phyloP scores from a whole-genome alignment of 768 basidiomycete genomes.

The Lyophyllum decastes region DNA sequence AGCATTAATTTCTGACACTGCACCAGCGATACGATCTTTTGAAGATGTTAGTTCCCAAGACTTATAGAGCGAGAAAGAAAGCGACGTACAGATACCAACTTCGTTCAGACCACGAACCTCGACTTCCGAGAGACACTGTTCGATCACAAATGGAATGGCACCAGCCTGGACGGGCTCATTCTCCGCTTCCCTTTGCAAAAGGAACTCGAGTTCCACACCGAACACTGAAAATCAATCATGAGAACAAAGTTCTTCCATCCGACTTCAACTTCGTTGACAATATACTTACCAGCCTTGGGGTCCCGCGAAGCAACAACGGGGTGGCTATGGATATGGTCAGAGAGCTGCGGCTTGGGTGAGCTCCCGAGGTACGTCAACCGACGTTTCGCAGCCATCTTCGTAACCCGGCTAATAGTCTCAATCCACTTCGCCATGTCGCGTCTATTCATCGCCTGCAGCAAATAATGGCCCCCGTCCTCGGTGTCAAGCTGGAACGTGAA shows the following conservation, averaged over 20 bases:
- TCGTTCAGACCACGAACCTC: constrained; percentile 77
- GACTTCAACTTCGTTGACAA: not conserved
- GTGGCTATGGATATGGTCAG: constrained; percentile 72
- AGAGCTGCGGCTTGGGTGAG: constrained; percentile 68
- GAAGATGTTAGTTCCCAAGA: not conserved
- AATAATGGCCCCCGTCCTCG: constrained; percentile 84
- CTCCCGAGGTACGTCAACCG: constrained; percentile 80
- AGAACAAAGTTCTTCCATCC: not conserved
- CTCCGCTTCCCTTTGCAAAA: constrained; percentile 66
- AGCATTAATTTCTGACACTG: constrained; percentile 64
- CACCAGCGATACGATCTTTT: constrained; percentile 82
- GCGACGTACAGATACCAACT: constrained; percentile 76
- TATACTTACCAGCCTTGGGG: constrained; percentile 67
- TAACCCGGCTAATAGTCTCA: constrained; percentile 68
- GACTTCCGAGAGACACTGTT: constrained; percentile 67
- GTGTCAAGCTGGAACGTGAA: constrained; percentile 83
- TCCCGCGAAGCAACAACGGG: constrained; percentile 63
- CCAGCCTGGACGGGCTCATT: constrained; percentile 52
- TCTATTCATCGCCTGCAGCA: constrained; percentile 72
- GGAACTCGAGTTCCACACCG: constrained; percentile 71
- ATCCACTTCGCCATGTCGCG: constrained; percentile 80
- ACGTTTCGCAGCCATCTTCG: constrained; percentile 73
- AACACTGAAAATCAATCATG: constrained; percentile 48
- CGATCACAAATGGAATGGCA: constrained; percentile 64
- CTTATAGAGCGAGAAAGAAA: not conserved